Percentiles rank a stretch among this genome's conserved stretches.
phyloP scores from a whole-genome alignment of 176 grass and related monocot genomes.

The Otatea glauca region DNA sequence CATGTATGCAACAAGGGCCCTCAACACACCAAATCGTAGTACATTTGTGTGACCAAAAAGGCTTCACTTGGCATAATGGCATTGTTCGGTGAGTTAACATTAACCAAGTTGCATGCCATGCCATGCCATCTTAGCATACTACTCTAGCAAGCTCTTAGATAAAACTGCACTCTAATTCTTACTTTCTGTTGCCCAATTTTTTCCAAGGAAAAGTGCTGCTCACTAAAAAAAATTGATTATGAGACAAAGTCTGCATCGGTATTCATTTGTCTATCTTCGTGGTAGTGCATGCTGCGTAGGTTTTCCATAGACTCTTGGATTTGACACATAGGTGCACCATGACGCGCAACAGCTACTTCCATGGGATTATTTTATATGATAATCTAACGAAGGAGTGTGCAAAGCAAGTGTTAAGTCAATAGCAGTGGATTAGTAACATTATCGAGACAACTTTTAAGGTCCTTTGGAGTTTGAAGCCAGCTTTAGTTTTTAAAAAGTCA shows the following conservation, averaged over 20 bases:
- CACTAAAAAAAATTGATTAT: no score
- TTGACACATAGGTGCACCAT: background rate
- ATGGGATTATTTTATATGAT: background rate
- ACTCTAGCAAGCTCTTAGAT: no score
- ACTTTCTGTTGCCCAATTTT: background rate
- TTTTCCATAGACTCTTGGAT: background rate
- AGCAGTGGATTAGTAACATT: no score
- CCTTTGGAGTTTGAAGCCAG: no score
- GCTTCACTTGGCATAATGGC: background rate
- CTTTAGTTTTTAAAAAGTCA: no score
- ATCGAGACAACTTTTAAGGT: no score
- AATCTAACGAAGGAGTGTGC: background rate
- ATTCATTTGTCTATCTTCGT: background rate
- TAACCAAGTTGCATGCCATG: constrained; percentile 12
- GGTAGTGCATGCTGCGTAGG: constrained; percentile 13
- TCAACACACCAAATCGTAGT: no score
- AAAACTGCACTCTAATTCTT: background rate
- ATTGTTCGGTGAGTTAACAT: constrained; percentile 12
- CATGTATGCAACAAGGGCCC: no score
- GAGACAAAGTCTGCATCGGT: no score
- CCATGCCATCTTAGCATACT: background rate
- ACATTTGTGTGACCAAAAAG: no score
- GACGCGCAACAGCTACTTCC: background rate
- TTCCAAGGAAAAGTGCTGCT: no score
- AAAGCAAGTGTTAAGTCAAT: background rate